Evolutionary conservation across 441 rosid species (phyloP), one percentile per base, ranked within the genome.

Genomic region (Eutrema salsugineum): DNA sequence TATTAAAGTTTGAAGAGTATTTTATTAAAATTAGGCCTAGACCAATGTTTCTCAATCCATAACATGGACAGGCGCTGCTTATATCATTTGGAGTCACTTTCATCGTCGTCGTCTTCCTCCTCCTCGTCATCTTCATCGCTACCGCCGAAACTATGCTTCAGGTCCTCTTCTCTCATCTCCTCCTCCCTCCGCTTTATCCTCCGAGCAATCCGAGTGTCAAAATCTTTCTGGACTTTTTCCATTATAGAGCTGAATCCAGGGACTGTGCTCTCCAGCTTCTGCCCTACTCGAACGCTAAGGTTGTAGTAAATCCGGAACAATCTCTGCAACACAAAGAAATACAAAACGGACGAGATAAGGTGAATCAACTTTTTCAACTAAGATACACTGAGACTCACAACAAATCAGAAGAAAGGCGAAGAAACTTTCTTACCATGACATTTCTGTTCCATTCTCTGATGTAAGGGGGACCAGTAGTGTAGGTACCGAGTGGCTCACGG

Each of bases 401-500:
- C 27, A 24, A 24, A 60, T 33, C 11, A 51, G 12, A 51, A 30
- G 62, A 64, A 19, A 71, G 5, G 40, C 22, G 10, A 35, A 59
- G 54, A 61, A 27, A 15, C 51, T 9, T n/a, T n/a, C n/a, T n/a
- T 68, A 88, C 98, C 93, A 27, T 48, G 60, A 85, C 86, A 57
- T 82, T 88, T 68, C 77, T 74, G 77, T 91, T 91, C 91, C 91
- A 87, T 4, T 84, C 82, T 71, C 76, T 69, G 49, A 91, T 80
- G 83, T 91, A 93, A 5, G 96, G 94, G 67, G 98, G 97, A 47
- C 97, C 94, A 1, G 94, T 88, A 1, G 83, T 80, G 78, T 81
- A 83, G 33, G 83, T 38, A 63, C 97, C 94, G 75, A 93, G 97
- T 15, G 94, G 96, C 59, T 85, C 90, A 32, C 98, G 89, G 72